Percentiles rank a stretch among this genome's conserved stretches.
Conservation (phyloP, 2,329 filamentous ascomycete genomes). For the Aspergillus versicolor region DNA sequence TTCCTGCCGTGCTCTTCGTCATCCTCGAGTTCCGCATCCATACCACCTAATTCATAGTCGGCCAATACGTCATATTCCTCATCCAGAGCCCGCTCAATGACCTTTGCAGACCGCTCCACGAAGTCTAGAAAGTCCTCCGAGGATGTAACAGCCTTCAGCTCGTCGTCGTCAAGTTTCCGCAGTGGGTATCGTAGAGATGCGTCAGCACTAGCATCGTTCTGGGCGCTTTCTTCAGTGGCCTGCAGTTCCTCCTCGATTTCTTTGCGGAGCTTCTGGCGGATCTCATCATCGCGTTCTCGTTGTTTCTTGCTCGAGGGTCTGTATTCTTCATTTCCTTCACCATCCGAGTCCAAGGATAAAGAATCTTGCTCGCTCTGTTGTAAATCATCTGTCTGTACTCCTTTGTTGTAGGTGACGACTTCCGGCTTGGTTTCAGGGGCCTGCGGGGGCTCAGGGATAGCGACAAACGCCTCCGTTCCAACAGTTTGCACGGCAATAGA, state of each 20-base stretch:
- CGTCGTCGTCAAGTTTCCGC: conserved; percentile 76
- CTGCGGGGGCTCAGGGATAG: conserved; percentile 74
- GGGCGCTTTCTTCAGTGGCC: conserved; percentile 57
- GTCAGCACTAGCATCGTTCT: conserved; percentile 37
- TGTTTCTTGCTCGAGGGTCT: conserved; percentile 78
- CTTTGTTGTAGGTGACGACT: conserved; percentile 95
- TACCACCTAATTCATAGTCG: conserved; percentile 82
- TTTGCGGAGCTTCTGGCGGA: conserved; percentile 76
- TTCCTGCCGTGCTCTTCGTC: conserved; percentile 61
- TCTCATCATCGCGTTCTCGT: conserved; percentile 81
- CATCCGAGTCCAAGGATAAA: conserved; percentile 61
- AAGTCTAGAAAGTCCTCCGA: conserved; percentile 95
- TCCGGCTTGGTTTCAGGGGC: conserved; percentile 57
- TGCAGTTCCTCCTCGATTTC: conserved; percentile 93
- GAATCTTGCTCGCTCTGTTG: conserved; percentile 53
- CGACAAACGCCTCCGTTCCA: conserved; percentile 69
- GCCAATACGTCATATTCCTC: conserved; percentile 95
- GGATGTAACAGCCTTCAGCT: conserved; percentile 83
- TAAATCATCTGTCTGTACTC: conserved; percentile 84
- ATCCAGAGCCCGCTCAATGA: conserved; percentile 92
- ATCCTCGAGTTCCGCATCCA: conserved; percentile 72
- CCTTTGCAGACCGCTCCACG: conserved; percentile 91
- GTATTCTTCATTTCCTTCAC: conserved; percentile 52
- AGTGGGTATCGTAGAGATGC: conserved; percentile 66
- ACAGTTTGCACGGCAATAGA: conserved; percentile 66